Percentiles rank a stretch among this genome's conserved stretches.
These are phyloP conservation scores for Cryphonectria japonica DNA, from an alignment of 2,329 filamentous ascomycete genomes.

Conservation along the genomic window DNA sequence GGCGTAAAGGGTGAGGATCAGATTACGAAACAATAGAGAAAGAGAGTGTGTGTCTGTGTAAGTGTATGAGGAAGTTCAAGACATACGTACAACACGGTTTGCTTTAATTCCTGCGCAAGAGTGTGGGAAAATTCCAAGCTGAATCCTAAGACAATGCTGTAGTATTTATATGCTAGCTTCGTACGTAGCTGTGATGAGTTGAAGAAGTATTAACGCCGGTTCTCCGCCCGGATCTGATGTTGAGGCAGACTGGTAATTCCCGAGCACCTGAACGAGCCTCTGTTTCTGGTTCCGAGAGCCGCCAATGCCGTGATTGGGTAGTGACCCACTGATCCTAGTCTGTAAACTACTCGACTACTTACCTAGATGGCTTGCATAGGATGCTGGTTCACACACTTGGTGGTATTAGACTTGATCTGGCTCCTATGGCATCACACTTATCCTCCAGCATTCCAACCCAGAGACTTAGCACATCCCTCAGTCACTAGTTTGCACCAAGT, in stretches of 20 bases:
- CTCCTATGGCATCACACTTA: not conserved
- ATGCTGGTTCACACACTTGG: not conserved
- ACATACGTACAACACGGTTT: not conserved
- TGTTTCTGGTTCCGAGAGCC: not conserved
- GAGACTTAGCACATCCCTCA: not conserved
- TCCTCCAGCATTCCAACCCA: not conserved
- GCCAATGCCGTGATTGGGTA: not conserved
- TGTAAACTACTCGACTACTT: not conserved
- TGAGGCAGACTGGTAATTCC: not conserved
- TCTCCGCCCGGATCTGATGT: constrained; percentile 8
- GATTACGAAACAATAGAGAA: not conserved
- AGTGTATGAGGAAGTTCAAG: not conserved
- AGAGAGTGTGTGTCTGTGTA: not conserved
- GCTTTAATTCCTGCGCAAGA: not conserved
- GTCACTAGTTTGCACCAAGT: not conserved
- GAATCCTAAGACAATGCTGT: not conserved
- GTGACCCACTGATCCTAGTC: not conserved
- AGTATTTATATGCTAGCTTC: not conserved
- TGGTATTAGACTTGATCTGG: not conserved
- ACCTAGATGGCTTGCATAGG: not conserved
- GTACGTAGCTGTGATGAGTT: not conserved
- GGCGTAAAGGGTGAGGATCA: not conserved
- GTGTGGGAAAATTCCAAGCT: not conserved
- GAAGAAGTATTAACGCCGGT: not conserved
- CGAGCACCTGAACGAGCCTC: not conserved